These are phyloP conservation scores for Kodamaea fukazawae DNA, from an alignment of 805 yeast genomes.

Conservation along the genomic window DNA sequence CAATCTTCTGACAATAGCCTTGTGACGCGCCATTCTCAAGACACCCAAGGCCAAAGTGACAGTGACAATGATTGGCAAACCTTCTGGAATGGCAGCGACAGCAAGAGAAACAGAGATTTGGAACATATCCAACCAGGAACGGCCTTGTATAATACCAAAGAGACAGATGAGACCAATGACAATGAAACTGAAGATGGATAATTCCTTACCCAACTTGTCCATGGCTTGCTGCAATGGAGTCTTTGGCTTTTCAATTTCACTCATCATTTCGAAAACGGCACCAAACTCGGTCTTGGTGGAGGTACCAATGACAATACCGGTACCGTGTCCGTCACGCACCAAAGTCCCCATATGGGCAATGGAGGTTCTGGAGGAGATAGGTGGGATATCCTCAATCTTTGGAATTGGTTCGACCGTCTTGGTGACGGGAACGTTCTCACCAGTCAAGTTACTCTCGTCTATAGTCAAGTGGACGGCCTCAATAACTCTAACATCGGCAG, in stretches of 20 bases:
- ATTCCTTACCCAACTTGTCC: constrained; percentile 93
- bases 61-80: constrained; percentile 95
- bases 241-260: constrained; percentile 92
- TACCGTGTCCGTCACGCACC: constrained; percentile 93
- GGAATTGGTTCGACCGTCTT: constrained; percentile 52
- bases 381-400: constrained; percentile 33
- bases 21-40: constrained; percentile 89
- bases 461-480: constrained; percentile 77
- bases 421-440: constrained; percentile 86
- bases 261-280: constrained; percentile 91
- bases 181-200: constrained; percentile 78
- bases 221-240: constrained; percentile 94
- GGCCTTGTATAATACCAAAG: constrained; percentile 87
- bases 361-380: constrained; percentile 66
- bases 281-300: constrained; percentile 92
- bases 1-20: constrained; percentile 89
- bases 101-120: constrained; percentile 96
- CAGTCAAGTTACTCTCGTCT: constrained; percentile 94
- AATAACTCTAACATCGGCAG: constrained; percentile 87
- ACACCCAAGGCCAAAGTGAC: constrained; percentile 97
- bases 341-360: constrained; percentile 97
- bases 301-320: constrained; percentile 90
- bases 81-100: constrained; percentile 99
- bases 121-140: constrained; percentile 96
- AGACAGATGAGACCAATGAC: constrained; percentile 91